Percentiles rank a stretch among this genome's conserved stretches.
Conservation (phyloP, 139 green algal species). For the Micractinium sp. region DNA sequence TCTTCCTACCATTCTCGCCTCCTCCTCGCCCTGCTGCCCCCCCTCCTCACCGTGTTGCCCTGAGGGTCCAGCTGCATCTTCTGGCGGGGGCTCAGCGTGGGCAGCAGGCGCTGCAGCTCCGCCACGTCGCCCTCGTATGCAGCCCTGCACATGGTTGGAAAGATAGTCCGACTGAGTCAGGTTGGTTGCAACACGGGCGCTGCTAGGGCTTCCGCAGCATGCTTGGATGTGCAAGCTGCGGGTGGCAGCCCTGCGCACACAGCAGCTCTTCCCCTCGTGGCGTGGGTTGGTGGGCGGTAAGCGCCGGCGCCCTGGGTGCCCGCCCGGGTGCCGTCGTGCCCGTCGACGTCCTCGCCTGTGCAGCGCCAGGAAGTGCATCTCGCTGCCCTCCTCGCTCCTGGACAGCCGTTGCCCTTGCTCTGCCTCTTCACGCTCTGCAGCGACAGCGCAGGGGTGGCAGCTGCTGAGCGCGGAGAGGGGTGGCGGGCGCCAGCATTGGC, state of each 20-base stretch:
- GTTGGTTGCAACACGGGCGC: too few species aligned
- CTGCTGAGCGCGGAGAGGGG: neutral
- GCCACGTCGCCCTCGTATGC: conserved; percentile 52
- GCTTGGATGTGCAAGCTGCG: too few species aligned
- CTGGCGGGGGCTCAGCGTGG: conserved; percentile 14
- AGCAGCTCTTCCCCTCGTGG: neutral
- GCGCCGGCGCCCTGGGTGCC: neutral
- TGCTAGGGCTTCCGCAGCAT: too few species aligned
- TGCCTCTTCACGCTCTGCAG: neutral
- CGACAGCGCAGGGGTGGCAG: neutral
- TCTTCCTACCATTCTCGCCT: too few species aligned
- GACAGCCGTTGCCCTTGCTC: neutral
- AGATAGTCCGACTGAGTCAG: too few species aligned
- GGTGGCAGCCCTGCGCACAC: too few species aligned
- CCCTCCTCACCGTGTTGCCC: conserved; percentile 65
- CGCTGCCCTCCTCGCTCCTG: neutral
- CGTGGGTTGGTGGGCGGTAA: neutral
- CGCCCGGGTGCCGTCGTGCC: neutral
- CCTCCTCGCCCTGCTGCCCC: neutral
- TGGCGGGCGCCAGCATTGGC: neutral
- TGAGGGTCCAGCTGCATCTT: conserved; percentile 54
- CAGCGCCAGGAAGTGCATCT: conserved; percentile 2
- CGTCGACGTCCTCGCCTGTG: neutral
- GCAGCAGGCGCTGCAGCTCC: conserved; percentile 37
- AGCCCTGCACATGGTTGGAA: conserved; percentile 35